Percentiles rank a stretch among this genome's conserved stretches.
phyloP scores from a whole-genome alignment of 176 grass and related monocot species.

The Avena insularis region DNA sequence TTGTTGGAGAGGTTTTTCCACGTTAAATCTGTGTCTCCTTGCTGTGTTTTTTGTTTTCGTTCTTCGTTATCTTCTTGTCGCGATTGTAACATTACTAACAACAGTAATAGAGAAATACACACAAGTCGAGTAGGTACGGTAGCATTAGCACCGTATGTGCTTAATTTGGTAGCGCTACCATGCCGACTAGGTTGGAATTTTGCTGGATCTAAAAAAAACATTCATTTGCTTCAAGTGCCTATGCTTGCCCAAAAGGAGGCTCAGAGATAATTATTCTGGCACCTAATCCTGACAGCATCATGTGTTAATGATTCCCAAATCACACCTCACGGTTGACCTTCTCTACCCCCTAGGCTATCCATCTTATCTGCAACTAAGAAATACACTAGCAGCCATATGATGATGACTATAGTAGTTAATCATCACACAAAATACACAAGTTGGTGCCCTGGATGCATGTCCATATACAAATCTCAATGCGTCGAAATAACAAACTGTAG shows the following conservation, averaged over 20 bases:
- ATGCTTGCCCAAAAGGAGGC: slow-evolving; percentile 7
- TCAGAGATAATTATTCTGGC: slow-evolving; percentile 12
- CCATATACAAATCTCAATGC: slow-evolving; percentile 21
- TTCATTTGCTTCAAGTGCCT: slow-evolving; percentile 26
- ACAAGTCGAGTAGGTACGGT: background rate
- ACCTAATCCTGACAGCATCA: slow-evolving; percentile 42
- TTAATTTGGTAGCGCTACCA: background rate
- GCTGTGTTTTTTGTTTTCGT: no score
- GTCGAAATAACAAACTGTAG: slow-evolving; percentile 28
- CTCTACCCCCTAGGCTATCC: slow-evolving; percentile 45
- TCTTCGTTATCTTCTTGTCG: no score
- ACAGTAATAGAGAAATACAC: background rate
- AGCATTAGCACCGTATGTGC: background rate
- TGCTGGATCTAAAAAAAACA: slow-evolving; percentile 28
- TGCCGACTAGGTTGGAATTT: slow-evolving; percentile 49
- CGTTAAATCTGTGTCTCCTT: no score
- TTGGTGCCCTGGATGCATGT: slow-evolving; percentile 30
- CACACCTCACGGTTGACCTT: slow-evolving; percentile 59
- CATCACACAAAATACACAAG: slow-evolving; percentile 13
- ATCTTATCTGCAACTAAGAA: slow-evolving; percentile 15
- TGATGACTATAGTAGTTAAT: background rate
- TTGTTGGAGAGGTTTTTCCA: no score
- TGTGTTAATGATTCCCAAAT: slow-evolving; percentile 49
- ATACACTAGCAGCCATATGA: slow-evolving; percentile 22
- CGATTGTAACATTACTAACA: no score